Base-by-base conservation (phyloP, 108 stramenopile genomes). In the Cyclotella atomus region DNA sequence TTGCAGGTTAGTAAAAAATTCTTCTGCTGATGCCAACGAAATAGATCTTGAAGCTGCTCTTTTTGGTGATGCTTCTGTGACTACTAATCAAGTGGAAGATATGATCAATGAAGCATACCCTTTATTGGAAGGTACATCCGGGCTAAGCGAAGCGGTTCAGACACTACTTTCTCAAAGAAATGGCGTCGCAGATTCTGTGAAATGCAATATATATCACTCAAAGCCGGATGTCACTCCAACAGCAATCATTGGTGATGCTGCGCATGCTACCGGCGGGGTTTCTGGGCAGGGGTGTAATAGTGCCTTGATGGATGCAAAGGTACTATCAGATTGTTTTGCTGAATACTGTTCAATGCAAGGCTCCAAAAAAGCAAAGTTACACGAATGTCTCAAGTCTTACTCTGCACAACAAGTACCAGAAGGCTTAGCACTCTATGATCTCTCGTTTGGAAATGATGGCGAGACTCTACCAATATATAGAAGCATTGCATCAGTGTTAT, bases 201-300 rank as follows among this genome's bases (percentile, higher is more conserved):
- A 76, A 21, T 92, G 91, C 80, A 92, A 92, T 46, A 83, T 46
- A 10, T 92, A 88, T 71, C 71, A 85, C 68, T 88, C 73, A 34
- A 38, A 33, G 0, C 35, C 43, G 12, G 68, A 63, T 44, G 67
- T 78, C 4, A 68, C 71, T 21, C 61, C 75, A 35, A 32, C 77
- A 12, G 91, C 75, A 12, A 57, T 92, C 17, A 78, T 76, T 8
- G 91, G 91, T 16, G 91, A 92, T 86, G 89, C 91, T 17, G 91
- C 91, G 17, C 91, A 92, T 70, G 88, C 91, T 1, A 92, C 91
- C 0, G 91, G 91, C 16, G 91, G 91, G 2, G 91, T 92, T 16
- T 82, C 82, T 3, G 91, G 91, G 35, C 91, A 92, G 65, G 91
- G 91, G 3, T 79, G 83, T 35, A 92, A 92, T 45, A 83, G 81